A percentile compares a stretch with the other conserved stretches of the same genome.
Evolutionary conservation across 208 protist species (phyloP).

Genomic region (Vickermania spadyakhi): DNA sequence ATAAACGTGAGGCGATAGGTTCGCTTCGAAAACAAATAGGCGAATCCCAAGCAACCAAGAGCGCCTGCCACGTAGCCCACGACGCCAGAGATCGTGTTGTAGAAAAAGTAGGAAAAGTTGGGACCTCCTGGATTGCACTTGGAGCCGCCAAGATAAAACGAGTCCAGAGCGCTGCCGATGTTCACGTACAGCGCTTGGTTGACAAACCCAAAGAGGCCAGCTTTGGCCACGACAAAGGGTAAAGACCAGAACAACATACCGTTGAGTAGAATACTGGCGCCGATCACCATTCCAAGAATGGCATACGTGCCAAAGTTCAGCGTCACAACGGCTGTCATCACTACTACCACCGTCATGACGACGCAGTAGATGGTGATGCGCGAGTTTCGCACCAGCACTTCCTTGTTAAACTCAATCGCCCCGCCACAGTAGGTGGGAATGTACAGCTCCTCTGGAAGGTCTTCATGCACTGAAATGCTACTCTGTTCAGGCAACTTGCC

Average conservation of each 20-base stretch:
- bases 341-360: constrained; percentile 20
- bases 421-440: constrained; percentile 12
- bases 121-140: constrained; percentile 33
- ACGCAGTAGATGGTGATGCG: constrained; percentile 23
- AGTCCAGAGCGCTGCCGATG: constrained; percentile 27
- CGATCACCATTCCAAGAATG: constrained; percentile 17
- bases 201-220: constrained; percentile 35
- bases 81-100: constrained; percentile 25
- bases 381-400: constrained; percentile 22
- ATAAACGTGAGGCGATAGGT: constrained; percentile 33
- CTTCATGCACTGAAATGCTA: neutral
- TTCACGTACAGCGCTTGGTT: constrained; percentile 36
- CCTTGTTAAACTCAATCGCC: constrained; percentile 30
- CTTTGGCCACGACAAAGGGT: constrained; percentile 41
- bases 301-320: constrained; percentile 16
- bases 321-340: constrained; percentile 26
- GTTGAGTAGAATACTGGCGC: constrained; percentile 12
- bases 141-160: constrained; percentile 30
- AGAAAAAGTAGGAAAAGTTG: constrained; percentile 49
- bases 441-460: neutral
- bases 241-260: constrained; percentile 23
- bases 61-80: constrained; percentile 22
- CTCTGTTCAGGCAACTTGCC: neutral
- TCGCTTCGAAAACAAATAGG: constrained; percentile 20
- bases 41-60: constrained; percentile 22